Base-by-base conservation (phyloP, 257 asterid genomes). In the Jacaranda mimosifolia region DNA sequence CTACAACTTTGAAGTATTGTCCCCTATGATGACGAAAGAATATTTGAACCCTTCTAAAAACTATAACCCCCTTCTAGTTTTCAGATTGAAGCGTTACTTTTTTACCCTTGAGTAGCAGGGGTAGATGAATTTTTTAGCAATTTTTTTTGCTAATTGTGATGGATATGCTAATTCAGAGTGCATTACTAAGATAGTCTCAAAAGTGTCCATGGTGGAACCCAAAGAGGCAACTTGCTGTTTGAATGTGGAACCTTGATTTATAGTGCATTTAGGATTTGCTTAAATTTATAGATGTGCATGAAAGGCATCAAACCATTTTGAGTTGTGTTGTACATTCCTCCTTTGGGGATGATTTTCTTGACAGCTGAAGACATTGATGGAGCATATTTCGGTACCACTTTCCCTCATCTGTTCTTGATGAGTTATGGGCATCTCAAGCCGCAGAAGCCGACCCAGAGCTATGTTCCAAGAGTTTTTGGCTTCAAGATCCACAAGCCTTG, bases 381-480 rank as follows among this genome's bases (percentile, higher is more conserved):
- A 63, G 91, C 96, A n/a, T 93, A 91, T 82, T 91, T 93, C 32
- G 98, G 98, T 49, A 91, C 97, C n/a, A 93, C 98, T 10, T 91
- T 91, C 83, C 97, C 96, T 11, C 97, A 93, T 83, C 92, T 93
- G 68, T 93, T 88, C 88, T 77, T 91, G 89, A 93, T 93, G 98
- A 88, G 93, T 0, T 93, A 93, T 18, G 98, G 96, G 53, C 96
- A 91, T 84, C 93, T 91, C 77, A 93, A 91, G 84, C 96, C 96
- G 19, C 97, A 89, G 84, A 91, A 87, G 73, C 88, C 97, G 12
- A 80, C 80, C 43, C 97, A 93, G 81, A 87, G 78, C 86, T 93
- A 89, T 80, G 89, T 91, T n/a, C 96, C 96, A 10, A 81, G 92
- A 72, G 97, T 91, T 26, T 93, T 91, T 52, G 98, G 98, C 60